Base-by-base conservation (phyloP, 345 rosid genomes). In the Salix exigua region DNA sequence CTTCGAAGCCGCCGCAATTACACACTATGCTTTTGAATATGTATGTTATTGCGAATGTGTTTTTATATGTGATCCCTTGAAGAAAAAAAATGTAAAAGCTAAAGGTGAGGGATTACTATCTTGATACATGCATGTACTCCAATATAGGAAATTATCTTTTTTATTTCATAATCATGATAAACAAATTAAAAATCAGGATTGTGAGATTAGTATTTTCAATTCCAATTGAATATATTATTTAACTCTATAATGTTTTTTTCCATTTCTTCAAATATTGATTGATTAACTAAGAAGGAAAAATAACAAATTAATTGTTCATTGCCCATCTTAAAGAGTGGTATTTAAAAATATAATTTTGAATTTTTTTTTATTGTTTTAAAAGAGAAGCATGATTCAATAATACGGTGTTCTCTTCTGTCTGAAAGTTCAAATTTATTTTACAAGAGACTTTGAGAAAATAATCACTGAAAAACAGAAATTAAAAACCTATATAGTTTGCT, bases 1-100 rank as follows among this genome's bases (percentile, higher is more conserved):
- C 31, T 69, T 25, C 21, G 19, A 51, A 11, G 31, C 65, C 44
- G 65, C 74, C 44, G 65, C 74, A n/a, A 71, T 53, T 48, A 71
- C 46, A 21, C 28, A 4, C 23, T 3, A n/a, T 7, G 62, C 28
- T 58, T 9, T 10, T 58, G 63, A 23, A 3, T 23, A 11, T 42
- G 12, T 8, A 1, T 9, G 3, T 9, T 9, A 9, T 8, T 38
- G 4, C 46, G 14, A 42, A 11, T 42, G 13, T 10, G 62, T n/a
- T 55, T 55, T n/a, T 9, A 10, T n/a, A 8, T 55, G 8, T 9
- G 1, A 23, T 3, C 28, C 23, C 62, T n/a, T 9, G 62, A 58
- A 58, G 23, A 1, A 21, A 31, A 31, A 2, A 2, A 31, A 31
- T 31, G 33, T 31, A 31, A 31, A 31, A 31, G 0, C 33, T 31